Base-by-base conservation (phyloP, 257 asterid species). In the Lithospermum erythrorhizon region DNA sequence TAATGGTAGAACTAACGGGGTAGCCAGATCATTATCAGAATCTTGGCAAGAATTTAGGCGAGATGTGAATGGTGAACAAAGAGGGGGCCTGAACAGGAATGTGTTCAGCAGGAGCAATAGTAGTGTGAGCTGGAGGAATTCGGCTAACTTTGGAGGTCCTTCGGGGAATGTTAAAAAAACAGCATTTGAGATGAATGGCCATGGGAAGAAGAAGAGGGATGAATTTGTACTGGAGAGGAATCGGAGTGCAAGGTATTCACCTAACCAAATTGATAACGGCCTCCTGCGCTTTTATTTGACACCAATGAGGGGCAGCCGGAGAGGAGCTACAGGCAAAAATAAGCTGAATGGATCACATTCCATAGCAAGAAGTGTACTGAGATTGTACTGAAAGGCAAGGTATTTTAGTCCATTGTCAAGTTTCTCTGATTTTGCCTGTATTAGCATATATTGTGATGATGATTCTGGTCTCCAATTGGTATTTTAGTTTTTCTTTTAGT, bases 191-290 rank as follows among this genome's bases (percentile, higher is more conserved):
- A 70, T 72, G 78, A 81, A 79, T 63, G 68, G 65, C 21, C 24
- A 78, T 70, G 88, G 79, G 63, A 82, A 68, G 66, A 80, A 79
- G 83, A 23, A 19, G n/a, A 79, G 69, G 66, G 87, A 79, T 11
- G 95, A 81, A 65, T 76, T 75, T 32, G 83, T 80, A 70, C 65
- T 87, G 81, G 97, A 87, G 80, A 84, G 81, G 76, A 90, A 90
- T 59, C 70, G 87, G 65, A 89, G 94, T 51, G 95, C 85, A 5
- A 76, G 94, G 70, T 83, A 82, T 72, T 87, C 93, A 4, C 94
- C 95, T 0, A 84, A 67, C 62, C 72, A 83, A 59, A 63, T 77
- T 6, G 95, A 86, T 67, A 87, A 87, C 55, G 95, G 97, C 54
- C 88, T 90, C 37, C 65, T 86, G 18, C 79, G 95, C 55, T 83